Evolutionary conservation across 768 basidiomycete species (phyloP).

Genomic region (Lyophyllum shimeji): DNA sequence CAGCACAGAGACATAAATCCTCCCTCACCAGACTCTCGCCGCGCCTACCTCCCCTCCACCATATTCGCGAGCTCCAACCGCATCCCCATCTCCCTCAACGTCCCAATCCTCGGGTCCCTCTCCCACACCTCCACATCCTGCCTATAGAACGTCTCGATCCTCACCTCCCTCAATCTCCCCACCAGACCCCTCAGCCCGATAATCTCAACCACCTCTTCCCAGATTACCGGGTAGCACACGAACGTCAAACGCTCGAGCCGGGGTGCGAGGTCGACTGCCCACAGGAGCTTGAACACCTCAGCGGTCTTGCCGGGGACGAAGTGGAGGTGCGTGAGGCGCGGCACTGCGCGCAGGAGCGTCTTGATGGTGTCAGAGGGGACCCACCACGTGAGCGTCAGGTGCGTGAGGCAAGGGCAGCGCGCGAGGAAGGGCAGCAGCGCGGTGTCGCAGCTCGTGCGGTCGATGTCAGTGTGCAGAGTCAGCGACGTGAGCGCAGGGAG

Average conservation of each 20-base stretch:
- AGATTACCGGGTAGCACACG: background rate
- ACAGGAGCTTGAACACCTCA: constrained; percentile 7
- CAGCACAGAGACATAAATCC: background rate
- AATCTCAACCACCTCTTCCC: constrained; percentile 7
- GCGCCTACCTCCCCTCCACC: background rate
- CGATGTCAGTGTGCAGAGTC: background rate
- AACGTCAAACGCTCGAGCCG: constrained; percentile 1
- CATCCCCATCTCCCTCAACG: constrained; percentile 5
- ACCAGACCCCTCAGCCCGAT: background rate
- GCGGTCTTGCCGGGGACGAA: constrained; percentile 3
- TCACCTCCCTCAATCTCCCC: background rate
- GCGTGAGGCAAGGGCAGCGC: background rate
- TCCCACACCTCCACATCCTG: constrained; percentile 3
- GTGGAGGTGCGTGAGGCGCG: constrained; percentile 3
- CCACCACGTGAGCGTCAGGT: background rate
- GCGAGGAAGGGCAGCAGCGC: background rate
- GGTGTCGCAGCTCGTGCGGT: background rate
- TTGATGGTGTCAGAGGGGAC: constrained; percentile 2
- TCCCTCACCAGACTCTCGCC: too few species aligned
- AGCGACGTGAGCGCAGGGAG: background rate
- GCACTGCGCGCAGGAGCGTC: background rate
- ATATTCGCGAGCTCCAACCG: background rate
- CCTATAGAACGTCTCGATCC: background rate
- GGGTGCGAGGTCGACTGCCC: background rate
- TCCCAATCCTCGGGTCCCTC: background rate